Percentiles rank a stretch among this genome's conserved stretches.
phyloP scores from a whole-genome alignment of 2,329 filamentous ascomycete genomes.

The Sporothrix humicola region DNA sequence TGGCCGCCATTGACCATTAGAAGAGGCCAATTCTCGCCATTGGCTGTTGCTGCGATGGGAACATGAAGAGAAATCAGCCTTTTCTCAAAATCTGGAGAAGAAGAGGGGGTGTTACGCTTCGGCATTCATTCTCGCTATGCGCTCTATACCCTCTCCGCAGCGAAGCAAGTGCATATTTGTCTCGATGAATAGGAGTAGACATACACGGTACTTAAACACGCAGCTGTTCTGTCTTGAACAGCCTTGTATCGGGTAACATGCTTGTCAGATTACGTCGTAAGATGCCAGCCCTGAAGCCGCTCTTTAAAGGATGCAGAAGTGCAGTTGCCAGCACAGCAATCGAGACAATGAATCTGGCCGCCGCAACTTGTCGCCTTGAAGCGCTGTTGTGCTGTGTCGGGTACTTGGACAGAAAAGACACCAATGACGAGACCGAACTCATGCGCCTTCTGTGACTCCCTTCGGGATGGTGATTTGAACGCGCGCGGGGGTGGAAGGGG shows the following conservation, averaged over 20 bases:
- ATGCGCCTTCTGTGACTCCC: slow-evolving; percentile 22
- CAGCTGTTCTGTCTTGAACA: no score
- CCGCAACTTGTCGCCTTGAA: background rate
- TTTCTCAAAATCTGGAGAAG: no score
- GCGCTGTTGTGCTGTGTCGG: background rate
- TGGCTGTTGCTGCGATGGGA: no score
- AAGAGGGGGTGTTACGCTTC: no score
- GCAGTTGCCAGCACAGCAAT: background rate
- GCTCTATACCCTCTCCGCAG: no score
- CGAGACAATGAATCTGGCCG: background rate
- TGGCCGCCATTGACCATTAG: slow-evolving; percentile 22
- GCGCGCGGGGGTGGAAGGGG: background rate
- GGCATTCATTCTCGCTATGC: no score
- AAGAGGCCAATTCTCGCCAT: background rate
- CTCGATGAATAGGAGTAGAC: no score
- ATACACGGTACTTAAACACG: no score
- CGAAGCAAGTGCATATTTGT: no score
- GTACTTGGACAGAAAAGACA: background rate
- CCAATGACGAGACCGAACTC: background rate
- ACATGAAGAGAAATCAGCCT: no score
- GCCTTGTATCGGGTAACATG: background rate
- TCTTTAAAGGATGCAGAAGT: background rate
- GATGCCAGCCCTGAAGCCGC: no score
- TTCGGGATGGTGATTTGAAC: background rate
- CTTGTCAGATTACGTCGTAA: no score